These are phyloP conservation scores for Ochetophila trinervis DNA, from an alignment of 306 rosid genomes.

Conservation along the genomic window DNA sequence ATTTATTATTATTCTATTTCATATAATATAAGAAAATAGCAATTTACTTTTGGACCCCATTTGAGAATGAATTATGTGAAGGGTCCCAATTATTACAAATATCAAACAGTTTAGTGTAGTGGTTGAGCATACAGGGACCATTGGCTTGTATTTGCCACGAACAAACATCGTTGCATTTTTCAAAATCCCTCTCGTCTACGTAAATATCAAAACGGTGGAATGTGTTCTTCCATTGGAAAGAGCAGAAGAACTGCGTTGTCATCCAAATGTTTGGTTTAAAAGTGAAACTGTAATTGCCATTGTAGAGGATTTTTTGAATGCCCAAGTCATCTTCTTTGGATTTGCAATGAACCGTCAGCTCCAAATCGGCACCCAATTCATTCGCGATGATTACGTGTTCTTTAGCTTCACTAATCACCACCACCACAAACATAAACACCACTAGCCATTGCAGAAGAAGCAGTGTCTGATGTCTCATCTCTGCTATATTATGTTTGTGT, in stretches of 20 bases:
- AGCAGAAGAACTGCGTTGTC: background rate
- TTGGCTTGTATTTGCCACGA: background rate
- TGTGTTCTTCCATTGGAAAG: background rate
- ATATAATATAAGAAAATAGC: too few relatives aligned
- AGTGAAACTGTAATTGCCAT: background rate
- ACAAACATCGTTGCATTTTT: background rate
- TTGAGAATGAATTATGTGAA: background rate
- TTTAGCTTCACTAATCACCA: background rate
- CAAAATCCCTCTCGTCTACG: background rate
- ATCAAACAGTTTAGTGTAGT: background rate
- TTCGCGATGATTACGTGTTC: background rate
- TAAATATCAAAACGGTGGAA: background rate
- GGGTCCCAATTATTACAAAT: background rate
- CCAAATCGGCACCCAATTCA: background rate
- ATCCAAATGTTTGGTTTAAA: background rate
- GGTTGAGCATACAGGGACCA: background rate
- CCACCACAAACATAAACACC: too few relatives aligned
- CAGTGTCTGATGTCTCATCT: too few relatives aligned
- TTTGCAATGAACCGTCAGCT: background rate
- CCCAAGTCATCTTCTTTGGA: conserved; percentile 10
- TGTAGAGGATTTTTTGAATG: background rate
- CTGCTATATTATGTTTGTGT: too few relatives aligned
- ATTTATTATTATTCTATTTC: too few relatives aligned
- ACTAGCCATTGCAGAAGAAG: too few relatives aligned
- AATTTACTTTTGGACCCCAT: background rate